phyloP scores from a whole-genome alignment of 371 early-diverging fungal genomes.

The Rhizopus delemar region DNA sequence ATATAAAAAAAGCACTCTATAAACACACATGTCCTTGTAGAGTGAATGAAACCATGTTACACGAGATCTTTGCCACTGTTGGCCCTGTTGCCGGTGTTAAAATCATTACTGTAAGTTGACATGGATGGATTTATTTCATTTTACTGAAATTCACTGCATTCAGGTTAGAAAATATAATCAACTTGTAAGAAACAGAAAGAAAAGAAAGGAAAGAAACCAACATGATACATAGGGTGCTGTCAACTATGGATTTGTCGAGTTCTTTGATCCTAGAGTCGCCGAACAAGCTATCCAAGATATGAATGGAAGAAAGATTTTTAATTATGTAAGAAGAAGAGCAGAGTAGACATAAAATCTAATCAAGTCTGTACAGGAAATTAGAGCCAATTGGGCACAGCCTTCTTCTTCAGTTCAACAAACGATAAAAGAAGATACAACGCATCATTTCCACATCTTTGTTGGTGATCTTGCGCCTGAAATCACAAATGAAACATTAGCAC shows the following conservation, averaged over 20 bases:
- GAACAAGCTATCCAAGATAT: constrained; percentile 74
- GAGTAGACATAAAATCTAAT: background rate
- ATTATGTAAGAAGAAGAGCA: constrained; percentile 41
- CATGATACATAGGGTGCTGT: constrained; percentile 35
- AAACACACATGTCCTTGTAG: constrained; percentile 8
- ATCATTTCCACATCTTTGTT: constrained; percentile 81
- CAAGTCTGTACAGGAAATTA: constrained; percentile 39
- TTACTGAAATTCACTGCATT: background rate
- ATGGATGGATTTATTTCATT: no score
- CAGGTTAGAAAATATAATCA: constrained; percentile 26
- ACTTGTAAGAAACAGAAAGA: constrained; percentile 13
- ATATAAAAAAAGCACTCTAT: background rate
- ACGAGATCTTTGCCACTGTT: constrained; percentile 71
- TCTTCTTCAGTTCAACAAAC: background rate
- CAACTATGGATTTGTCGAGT: constrained; percentile 93
- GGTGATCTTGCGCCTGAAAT: constrained; percentile 89
- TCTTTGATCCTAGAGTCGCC: constrained; percentile 71
- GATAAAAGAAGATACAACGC: constrained; percentile 56
- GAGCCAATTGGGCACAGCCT: constrained; percentile 54
- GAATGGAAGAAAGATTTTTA: constrained; percentile 73
- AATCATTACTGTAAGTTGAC: constrained; percentile 70
- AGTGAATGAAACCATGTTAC: constrained; percentile 75
- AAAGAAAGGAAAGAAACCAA: no score
- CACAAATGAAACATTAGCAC: constrained; percentile 68
- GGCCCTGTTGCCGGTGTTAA: constrained; percentile 75